phyloP scores from a whole-genome alignment of 1,284 basidiomycete species.

The Abortiporus biennis region DNA sequence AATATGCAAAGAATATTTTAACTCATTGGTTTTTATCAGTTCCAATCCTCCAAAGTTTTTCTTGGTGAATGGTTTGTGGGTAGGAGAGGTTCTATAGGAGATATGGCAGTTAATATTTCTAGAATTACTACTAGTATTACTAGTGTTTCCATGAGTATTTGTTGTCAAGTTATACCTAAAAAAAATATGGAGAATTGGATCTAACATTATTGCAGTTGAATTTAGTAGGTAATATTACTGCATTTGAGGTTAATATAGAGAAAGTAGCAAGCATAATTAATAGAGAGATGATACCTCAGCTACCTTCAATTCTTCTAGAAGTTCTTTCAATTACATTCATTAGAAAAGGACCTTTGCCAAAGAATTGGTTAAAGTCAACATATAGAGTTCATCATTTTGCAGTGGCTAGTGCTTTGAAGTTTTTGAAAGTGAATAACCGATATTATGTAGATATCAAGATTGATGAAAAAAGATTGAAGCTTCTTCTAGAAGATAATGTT shows the following conservation, averaged over 20 bases:
- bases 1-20: too few relatives aligned
- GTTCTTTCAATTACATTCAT: slow-evolving; percentile 28
- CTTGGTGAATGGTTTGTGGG: not conserved
- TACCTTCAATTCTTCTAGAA: slow-evolving; percentile 21
- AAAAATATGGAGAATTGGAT: not conserved
- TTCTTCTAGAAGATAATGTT: slow-evolving; percentile 26
- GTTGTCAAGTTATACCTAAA: slow-evolving; percentile 26
- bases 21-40: too few relatives aligned
- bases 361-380: slow-evolving; percentile 16
- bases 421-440: slow-evolving; percentile 28
- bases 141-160: slow-evolving; percentile 23
- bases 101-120: not conserved
- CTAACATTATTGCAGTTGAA: slow-evolving; percentile 17
- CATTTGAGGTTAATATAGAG: slow-evolving; percentile 20
- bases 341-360: slow-evolving; percentile 22
- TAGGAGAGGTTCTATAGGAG: not conserved
- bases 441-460: slow-evolving; percentile 28
- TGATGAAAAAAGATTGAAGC: slow-evolving; percentile 12
- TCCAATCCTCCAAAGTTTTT: not conserved
- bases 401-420: slow-evolving; percentile 15
- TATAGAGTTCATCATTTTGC: slow-evolving; percentile 18
- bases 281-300: slow-evolving; percentile 27
- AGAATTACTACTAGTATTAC: slow-evolving; percentile 17
- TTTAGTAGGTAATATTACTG: slow-evolving; percentile 28
- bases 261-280: slow-evolving; percentile 24